phyloP scores from a whole-genome alignment of 306 rosid species.

The Crataegus laevigata region DNA sequence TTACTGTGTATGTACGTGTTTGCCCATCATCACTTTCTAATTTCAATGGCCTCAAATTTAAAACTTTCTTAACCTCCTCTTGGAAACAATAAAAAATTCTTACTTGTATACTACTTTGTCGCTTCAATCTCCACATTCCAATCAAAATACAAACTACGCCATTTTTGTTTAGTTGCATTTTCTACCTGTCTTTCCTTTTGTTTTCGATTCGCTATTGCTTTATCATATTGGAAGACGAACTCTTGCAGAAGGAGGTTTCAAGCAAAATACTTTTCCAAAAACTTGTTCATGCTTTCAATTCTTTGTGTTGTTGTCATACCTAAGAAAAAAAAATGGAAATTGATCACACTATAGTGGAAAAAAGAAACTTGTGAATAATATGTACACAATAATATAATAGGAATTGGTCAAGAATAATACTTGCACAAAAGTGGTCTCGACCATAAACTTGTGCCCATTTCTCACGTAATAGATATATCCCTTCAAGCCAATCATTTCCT shows the following conservation, averaged over 20 bases:
- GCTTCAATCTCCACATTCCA: neutral
- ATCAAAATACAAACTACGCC: neutral
- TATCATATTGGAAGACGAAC: neutral
- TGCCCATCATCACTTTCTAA: neutral
- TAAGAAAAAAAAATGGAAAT: no score
- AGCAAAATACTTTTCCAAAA: neutral
- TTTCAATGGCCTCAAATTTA: neutral
- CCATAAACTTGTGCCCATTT: neutral
- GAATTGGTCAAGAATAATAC: neutral
- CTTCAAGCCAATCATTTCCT: neutral
- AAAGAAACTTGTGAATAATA: neutral
- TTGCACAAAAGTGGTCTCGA: neutral
- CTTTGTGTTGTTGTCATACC: neutral
- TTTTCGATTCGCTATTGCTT: neutral
- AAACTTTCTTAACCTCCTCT: neutral
- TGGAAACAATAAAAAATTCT: neutral
- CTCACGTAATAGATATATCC: neutral
- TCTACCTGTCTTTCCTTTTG: neutral
- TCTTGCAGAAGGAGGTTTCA: neutral
- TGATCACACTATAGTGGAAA: neutral
- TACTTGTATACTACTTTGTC: neutral
- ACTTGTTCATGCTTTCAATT: neutral
- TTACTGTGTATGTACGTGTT: neutral
- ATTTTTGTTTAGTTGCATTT: neutral
- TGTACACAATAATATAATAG: neutral